These are phyloP conservation scores for Nematocida sp. DNA, from an alignment of 371 early-diverging fungal species.

Conservation along the genomic window DNA sequence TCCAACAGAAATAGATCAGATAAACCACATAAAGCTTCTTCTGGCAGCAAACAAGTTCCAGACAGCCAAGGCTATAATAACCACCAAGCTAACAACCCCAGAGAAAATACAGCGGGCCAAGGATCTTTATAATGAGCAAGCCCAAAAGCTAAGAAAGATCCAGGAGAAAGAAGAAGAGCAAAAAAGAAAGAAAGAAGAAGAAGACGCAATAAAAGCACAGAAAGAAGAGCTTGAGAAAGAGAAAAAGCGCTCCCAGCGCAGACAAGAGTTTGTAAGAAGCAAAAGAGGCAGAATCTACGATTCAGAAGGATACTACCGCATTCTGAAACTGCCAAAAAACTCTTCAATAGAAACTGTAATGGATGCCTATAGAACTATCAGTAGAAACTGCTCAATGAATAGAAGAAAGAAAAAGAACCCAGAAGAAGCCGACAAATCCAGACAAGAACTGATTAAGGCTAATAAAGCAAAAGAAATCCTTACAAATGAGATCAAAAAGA, in stretches of 20 bases:
- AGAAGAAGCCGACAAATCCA: constrained; percentile 27
- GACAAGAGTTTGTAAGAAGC: constrained; percentile 42
- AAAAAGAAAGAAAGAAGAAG: constrained; percentile 34
- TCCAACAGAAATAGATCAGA: constrained; percentile 15
- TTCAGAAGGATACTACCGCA: constrained; percentile 58
- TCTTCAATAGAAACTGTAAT: constrained; percentile 35
- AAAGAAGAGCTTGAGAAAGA: constrained; percentile 26
- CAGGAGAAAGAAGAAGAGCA: constrained; percentile 35
- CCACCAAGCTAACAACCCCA: neutral
- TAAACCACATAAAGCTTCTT: constrained; percentile 14
- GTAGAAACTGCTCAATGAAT: constrained; percentile 9
- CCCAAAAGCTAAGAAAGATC: neutral
- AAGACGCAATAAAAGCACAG: constrained; percentile 11
- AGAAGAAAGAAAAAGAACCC: constrained; percentile 11
- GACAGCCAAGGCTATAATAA: neutral
- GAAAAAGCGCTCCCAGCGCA: constrained; percentile 27
- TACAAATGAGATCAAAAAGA: constrained; percentile 41
- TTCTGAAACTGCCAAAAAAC: constrained; percentile 40
- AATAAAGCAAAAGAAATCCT: constrained; percentile 61
- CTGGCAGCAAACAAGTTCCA: constrained; percentile 17
- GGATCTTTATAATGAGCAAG: constrained; percentile 12
- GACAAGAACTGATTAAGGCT: constrained; percentile 6
- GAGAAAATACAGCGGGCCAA: neutral
- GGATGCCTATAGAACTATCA: constrained; percentile 50
- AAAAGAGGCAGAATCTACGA: constrained; percentile 18